phyloP scores from a whole-genome alignment of 2,329 filamentous ascomycete genomes.

The Grosmannia huntii region DNA sequence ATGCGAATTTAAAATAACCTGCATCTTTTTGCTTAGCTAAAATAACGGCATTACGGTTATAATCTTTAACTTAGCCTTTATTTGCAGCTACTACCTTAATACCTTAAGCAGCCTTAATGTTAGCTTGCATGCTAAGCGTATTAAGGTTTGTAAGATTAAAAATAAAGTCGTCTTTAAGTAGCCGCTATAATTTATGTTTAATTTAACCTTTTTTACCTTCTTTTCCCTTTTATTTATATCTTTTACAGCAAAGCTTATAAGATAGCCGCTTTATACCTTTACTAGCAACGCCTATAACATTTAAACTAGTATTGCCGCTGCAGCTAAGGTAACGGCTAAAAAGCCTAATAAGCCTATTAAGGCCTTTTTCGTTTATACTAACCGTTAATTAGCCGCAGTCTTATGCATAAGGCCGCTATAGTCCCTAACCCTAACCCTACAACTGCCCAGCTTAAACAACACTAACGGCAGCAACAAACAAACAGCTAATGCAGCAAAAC shows the following conservation, averaged over 20 bases:
- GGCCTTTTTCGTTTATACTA: slow-evolving; percentile 76
- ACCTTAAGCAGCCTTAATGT: slow-evolving; percentile 91
- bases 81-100: slow-evolving; percentile 84
- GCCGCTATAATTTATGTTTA: slow-evolving; percentile 35
- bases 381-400: slow-evolving; percentile 30
- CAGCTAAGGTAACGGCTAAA: slow-evolving; percentile 23
- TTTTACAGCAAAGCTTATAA: slow-evolving; percentile 31
- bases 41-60: slow-evolving; percentile 94
- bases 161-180: slow-evolving; percentile 87
- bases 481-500: slow-evolving; percentile 18
- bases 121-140: slow-evolving; percentile 88
- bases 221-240: slow-evolving; percentile 37
- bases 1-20: slow-evolving; percentile 92
- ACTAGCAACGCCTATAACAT: slow-evolving; percentile 59
- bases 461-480: slow-evolving; percentile 23
- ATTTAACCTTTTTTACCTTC: slow-evolving; percentile 40
- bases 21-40: slow-evolving; percentile 81
- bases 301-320: slow-evolving; percentile 43
- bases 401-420: slow-evolving; percentile 13
- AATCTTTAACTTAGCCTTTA: slow-evolving; percentile 85
- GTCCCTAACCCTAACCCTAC: no score
- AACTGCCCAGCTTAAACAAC: slow-evolving; percentile 14
- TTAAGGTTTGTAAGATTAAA: slow-evolving; percentile 89
- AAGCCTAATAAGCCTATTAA: slow-evolving; percentile 72
- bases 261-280: slow-evolving; percentile 70